These are phyloP conservation scores for Phaffia rhodozyma DNA, from an alignment of 1,284 basidiomycete genomes.

Conservation along the genomic window DNA sequence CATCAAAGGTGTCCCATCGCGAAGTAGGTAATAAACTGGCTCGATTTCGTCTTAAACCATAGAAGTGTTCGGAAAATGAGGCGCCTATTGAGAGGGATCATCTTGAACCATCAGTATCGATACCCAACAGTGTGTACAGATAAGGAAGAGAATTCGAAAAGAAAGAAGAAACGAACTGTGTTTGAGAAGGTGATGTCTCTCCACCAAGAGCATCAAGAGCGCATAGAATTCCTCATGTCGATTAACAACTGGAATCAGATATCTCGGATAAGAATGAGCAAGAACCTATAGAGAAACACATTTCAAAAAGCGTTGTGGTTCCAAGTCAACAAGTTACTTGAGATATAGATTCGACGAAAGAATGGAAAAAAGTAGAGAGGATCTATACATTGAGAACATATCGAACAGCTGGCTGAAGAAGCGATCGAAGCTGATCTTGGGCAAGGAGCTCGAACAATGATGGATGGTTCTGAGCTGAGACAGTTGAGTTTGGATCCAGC, in stretches of 20 bases:
- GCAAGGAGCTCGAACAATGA: conserved; percentile 92
- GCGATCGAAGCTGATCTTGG: conserved; percentile 83
- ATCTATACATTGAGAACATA: conserved; percentile 75
- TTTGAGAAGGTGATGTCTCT: conserved; percentile 75
- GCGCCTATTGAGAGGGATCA: conserved; percentile 25
- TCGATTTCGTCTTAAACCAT: conserved; percentile 27
- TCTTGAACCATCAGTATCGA: background rate
- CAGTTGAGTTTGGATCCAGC: background rate
- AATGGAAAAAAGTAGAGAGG: background rate
- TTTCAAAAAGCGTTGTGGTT: background rate
- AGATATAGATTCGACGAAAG: conserved; percentile 3
- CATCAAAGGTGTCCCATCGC: conserved; percentile 22
- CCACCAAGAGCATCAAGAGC: conserved; percentile 72
- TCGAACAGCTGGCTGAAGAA: conserved; percentile 88
- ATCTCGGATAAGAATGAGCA: conserved; percentile 87
- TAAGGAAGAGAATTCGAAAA: conserved; percentile 2
- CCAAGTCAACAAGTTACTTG: background rate
- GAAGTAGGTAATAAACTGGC: conserved; percentile 23
- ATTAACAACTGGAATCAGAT: conserved; percentile 82
- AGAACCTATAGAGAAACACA: conserved; percentile 60
- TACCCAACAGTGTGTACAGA: background rate
- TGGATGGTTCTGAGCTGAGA: conserved; percentile 43
- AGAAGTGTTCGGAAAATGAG: conserved; percentile 34
- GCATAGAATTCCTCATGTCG: conserved; percentile 94
- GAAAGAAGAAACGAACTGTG: conserved; percentile 46